Percentiles rank a stretch among this genome's conserved stretches.
Conservation (phyloP, 305 asterid genomes). For the Nicotiana rustica region DNA sequence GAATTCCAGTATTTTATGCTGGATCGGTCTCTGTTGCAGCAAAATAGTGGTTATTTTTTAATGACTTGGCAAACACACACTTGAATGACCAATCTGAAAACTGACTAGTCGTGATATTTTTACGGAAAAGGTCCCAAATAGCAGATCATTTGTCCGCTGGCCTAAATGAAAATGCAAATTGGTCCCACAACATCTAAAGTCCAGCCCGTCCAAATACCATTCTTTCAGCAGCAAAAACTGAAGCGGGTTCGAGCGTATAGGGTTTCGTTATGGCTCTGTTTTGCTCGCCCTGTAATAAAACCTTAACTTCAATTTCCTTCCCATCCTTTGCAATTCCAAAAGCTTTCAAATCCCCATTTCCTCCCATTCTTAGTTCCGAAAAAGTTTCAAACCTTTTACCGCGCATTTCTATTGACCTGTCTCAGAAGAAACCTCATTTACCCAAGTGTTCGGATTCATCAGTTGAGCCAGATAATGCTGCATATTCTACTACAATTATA, state of each 20-base stretch:
- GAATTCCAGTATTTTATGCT: no score
- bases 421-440: slow-evolving; percentile 10
- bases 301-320: not conserved
- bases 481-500: not conserved
- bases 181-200: no score
- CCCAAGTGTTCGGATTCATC: slow-evolving; percentile 2
- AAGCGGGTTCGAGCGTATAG: not conserved
- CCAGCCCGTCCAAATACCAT: no score
- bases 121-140: no score
- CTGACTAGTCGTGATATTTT: no score
- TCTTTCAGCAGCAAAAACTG: no score
- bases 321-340: not conserved
- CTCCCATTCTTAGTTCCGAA: not conserved
- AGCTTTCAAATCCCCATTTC: not conserved
- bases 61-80: no score
- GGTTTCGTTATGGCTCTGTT: slow-evolving; percentile 27
- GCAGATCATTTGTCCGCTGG: no score
- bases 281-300: slow-evolving; percentile 1
- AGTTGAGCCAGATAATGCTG: not conserved
- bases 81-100: no score
- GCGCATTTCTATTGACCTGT: not conserved
- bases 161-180: no score
- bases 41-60: no score
- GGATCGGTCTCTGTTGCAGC: no score
- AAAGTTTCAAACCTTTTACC: not conserved